Evolutionary conservation across 2,329 filamentous ascomycete genomes (phyloP), one percentile per base, ranked within the genome.

Genomic region (Metarhizium rileyi): DNA sequence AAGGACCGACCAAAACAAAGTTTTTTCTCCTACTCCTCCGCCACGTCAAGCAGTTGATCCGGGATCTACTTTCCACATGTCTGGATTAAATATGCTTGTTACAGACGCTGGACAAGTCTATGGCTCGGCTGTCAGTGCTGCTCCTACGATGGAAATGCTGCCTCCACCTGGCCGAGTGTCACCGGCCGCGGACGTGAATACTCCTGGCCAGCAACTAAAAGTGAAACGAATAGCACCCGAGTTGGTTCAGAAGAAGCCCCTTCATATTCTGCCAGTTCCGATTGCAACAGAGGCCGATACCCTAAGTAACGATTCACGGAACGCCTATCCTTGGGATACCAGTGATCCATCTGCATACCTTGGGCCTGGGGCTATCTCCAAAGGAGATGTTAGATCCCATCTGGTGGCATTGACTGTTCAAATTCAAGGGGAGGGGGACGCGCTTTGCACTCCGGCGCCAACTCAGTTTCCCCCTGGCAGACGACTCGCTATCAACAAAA

Each of bases 401-500:
- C 6, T n/a, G 3, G 53, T 44, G 12, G 12, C 44, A 20, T 46
- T 65, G 5, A 62, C 59, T 43, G 57, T 56, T 12, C 52, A 57
- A 22, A 20, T 63, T 23, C 20, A 55, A 18, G 56, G 60, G 14
- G 47, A 50, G 2, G 51, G 52, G 4, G 50, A 56, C 6, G 49
- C 50, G 4, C 70, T 73, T 49, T 52, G 53, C 18, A 61, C 56
- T 27, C 36, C 56, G 3, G 46, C 53, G 12, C 57, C 55, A 22
- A 60, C 59, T 12, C 48, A 50, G 2, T 57, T 73, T 1, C 69
- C 73, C 2, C 61, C 62, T 5, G 76, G 74, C 0, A 70, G 68
- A 28, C 68, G 71, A 40, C 56, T 70, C 2, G 75, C 72, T 48
- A 69, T 74, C 3, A 57, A 71, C 48, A 61, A 56, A 5, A 57